Conservation (phyloP, 2,329 filamentous ascomycete species). For the Incumbomyces lentus region DNA sequence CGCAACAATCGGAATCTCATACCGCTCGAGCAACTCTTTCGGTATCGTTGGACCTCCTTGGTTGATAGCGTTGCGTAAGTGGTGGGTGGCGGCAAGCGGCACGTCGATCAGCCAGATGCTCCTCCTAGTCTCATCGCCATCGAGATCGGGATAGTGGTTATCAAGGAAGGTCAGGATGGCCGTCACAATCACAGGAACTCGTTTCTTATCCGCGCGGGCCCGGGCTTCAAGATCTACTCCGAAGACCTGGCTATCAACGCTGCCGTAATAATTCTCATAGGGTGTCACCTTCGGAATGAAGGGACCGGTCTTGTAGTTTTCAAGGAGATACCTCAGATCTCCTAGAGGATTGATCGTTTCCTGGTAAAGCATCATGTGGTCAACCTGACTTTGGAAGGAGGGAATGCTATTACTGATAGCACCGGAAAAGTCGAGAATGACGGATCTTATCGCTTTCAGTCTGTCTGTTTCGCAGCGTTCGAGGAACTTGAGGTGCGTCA, state of each 20-base stretch:
- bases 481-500: constrained; percentile 86
- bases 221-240: constrained; percentile 95
- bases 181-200: constrained; percentile 84
- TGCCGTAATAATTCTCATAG: constrained; percentile 99
- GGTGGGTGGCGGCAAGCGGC: constrained; percentile 71
- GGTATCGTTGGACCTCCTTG: constrained; percentile 66
- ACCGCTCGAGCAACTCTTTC: constrained; percentile 68
- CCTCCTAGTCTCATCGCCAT: constrained; percentile 85
- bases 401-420: constrained; percentile 97
- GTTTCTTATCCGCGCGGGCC: constrained; percentile 86
- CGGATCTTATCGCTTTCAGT: constrained; percentile 95
- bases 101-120: constrained; percentile 93
- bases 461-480: constrained; percentile 95
- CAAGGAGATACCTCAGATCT: constrained; percentile 84
- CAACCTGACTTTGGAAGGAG: constrained; percentile 85
- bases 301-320: constrained; percentile 91
- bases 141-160: constrained; percentile 91
- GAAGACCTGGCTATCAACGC: constrained; percentile 93
- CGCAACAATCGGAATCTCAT: constrained; percentile 88
- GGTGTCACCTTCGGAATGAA: constrained; percentile 83
- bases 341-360: constrained; percentile 92
- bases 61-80: constrained; percentile 72
- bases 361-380: constrained; percentile 98
- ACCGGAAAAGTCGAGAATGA: constrained; percentile 93
- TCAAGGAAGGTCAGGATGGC: constrained; percentile 91